Conservation (phyloP, 2,329 filamentous ascomycete genomes). For the Nigrograna mackinnonii region DNA sequence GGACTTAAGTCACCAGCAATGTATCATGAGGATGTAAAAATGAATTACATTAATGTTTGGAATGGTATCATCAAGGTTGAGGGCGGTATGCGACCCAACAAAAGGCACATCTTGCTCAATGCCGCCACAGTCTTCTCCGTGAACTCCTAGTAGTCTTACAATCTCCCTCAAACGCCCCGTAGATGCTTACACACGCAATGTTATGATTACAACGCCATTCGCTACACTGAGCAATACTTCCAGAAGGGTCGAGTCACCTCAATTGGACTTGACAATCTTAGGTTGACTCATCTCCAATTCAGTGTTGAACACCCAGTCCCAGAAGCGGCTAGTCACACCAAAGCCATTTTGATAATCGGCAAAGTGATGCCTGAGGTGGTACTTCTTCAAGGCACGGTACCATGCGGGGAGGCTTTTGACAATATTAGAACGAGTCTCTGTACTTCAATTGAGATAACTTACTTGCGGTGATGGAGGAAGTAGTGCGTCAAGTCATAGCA, state of each 20-base stretch:
- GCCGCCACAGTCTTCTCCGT: not conserved
- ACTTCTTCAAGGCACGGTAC: constrained; percentile 94
- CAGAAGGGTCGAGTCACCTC: constrained; percentile 13
- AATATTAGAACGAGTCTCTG: constrained; percentile 4
- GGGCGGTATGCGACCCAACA: no score
- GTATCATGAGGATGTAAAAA: no score
- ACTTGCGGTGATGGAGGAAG: constrained; percentile 95
- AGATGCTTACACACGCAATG: not conserved
- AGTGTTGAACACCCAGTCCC: constrained; percentile 91
- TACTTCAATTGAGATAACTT: constrained; percentile 33
- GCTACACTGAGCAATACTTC: not conserved
- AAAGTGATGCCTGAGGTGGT: constrained; percentile 96
- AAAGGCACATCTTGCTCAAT: no score
- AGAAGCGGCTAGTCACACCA: constrained; percentile 94
- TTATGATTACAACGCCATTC: no score
- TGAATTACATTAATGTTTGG: not conserved
- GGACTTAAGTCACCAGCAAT: no score
- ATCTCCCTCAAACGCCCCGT: not conserved
- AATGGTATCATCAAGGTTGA: not conserved
- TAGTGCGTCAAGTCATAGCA: constrained; percentile 98
- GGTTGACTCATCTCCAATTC: constrained; percentile 64
- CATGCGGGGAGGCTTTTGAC: constrained; percentile 71
- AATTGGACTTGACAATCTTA: constrained; percentile 54
- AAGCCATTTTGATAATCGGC: constrained; percentile 98
- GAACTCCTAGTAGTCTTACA: not conserved